Base-by-base conservation (phyloP, 306 rosid genomes). In the Arachis hypogaea region DNA sequence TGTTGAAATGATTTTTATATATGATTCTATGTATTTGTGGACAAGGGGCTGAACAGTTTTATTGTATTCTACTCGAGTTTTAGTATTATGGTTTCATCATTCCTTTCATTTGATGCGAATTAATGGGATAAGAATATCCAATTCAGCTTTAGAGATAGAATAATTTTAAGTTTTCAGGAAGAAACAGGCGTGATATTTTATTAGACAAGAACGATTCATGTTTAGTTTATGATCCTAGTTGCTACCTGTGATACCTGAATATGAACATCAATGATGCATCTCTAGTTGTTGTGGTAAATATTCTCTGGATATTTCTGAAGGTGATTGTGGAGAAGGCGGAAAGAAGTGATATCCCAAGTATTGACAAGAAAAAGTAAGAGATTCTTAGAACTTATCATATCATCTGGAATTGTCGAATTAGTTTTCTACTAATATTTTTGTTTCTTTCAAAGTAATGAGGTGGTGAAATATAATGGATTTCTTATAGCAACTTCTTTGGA, bases 321-420 rank as follows among this genome's bases (percentile, higher is more conserved):
- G 98, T 93, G 82, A 93, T 93, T 63, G 98, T 93, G 81, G 98
- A 93, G 86, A 93, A 87, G 81, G 95, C 92, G n/a, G 98, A 93
- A 80, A 88, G 89, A 85, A 90, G 97, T 87, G 98, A 93, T 73
- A 88, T 93, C 77, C 97, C 97, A 68, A 83, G 90, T 80, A 90
- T 90, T 76, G 97, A 90, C 76, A 93, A 93, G 93, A 93, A 93
- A 81, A 93, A 93, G 98, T 93, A 84, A 90, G 92, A 70, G 59
- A 77, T 50, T 81, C 55, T 59, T 44, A 12, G 44, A 36, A 45
- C 30, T 68, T 71, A 54, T 58, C 68, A 12, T 63, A 60, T 42
- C 41, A 46, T 56, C 66, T 78, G 49, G 36, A 81, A 49, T 63
- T 58, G 38, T 76, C 54, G 2, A 57, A 59, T 57, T 46, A 65